phyloP scores from a whole-genome alignment of 2,329 filamentous ascomycete species.

The Cytospora piceicola region DNA sequence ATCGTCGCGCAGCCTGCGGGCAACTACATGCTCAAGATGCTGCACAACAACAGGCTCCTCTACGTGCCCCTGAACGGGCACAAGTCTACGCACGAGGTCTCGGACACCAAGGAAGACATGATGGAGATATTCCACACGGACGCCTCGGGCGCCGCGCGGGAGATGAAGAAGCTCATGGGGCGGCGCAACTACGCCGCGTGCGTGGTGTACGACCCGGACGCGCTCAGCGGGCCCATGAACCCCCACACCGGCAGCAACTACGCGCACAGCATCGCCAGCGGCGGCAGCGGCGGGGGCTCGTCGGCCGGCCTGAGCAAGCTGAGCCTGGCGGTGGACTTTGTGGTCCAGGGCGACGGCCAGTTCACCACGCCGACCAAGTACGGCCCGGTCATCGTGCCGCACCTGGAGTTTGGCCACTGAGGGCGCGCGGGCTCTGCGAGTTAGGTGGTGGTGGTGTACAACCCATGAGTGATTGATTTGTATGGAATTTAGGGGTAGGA shows the following conservation, averaged over 20 bases:
- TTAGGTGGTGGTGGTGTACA: background rate
- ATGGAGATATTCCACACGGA: constrained; percentile 99
- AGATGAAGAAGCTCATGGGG: constrained; percentile 91
- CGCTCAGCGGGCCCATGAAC: constrained; percentile 49
- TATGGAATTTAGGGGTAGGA: constrained; percentile 1
- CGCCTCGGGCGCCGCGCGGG: constrained; percentile 78
- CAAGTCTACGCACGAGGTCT: constrained; percentile 70
- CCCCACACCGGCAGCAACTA: constrained; percentile 37
- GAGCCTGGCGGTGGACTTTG: constrained; percentile 92
- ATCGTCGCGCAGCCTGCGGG: constrained; percentile 89
- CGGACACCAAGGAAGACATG: constrained; percentile 99
- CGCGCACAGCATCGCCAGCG: constrained; percentile 36
- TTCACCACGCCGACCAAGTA: constrained; percentile 90
- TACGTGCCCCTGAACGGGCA: constrained; percentile 91
- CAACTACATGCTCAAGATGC: constrained; percentile 85
- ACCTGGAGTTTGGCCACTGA: constrained; percentile 73
- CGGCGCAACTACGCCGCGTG: constrained; percentile 90
- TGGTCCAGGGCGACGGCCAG: constrained; percentile 88
- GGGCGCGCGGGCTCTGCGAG: background rate
- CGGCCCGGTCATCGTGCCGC: constrained; percentile 92
- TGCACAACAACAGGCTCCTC: constrained; percentile 92
- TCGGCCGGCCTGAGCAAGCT: constrained; percentile 63
- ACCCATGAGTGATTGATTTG: background rate
- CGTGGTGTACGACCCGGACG: constrained; percentile 91
- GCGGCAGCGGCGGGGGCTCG: constrained; percentile 32